Percentiles rank a stretch among this genome's conserved stretches.
These are phyloP conservation scores for Pseudogymnoascus sp. DNA, from an alignment of 2,329 filamentous ascomycete species.

Conservation along the genomic window DNA sequence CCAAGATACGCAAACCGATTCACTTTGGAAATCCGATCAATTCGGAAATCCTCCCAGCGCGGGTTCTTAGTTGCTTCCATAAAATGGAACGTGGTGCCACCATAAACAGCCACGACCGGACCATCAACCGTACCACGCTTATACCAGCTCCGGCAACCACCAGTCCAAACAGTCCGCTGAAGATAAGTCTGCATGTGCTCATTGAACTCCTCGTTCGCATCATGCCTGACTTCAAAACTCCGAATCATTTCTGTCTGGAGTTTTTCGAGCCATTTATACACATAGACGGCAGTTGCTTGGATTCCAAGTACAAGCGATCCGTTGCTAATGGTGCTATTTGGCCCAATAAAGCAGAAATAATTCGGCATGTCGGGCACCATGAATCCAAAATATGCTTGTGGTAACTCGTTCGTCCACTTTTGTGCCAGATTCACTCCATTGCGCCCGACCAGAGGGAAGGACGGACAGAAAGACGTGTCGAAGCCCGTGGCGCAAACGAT, in stretches of 20 bases:
- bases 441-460: slow-evolving; percentile 23
- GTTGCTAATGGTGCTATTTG: slow-evolving; percentile 22
- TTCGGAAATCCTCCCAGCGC: slow-evolving; percentile 46
- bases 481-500: slow-evolving; percentile 21
- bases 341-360: slow-evolving; percentile 26
- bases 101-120: not conserved
- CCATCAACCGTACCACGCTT: slow-evolving; percentile 10
- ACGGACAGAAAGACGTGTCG: slow-evolving; percentile 23
- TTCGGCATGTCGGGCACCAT: slow-evolving; percentile 24
- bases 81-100: slow-evolving; percentile 29
- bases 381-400: slow-evolving; percentile 25
- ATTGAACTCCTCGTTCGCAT: slow-evolving; percentile 44
- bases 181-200: slow-evolving; percentile 44
- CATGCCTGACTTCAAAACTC: slow-evolving; percentile 38
- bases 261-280: slow-evolving; percentile 24
- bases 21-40: slow-evolving; percentile 36
- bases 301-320: slow-evolving; percentile 23
- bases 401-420: slow-evolving; percentile 17
- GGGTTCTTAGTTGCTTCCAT: slow-evolving; percentile 43
- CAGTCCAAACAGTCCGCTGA: slow-evolving; percentile 45
- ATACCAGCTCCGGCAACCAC: slow-evolving; percentile 29
- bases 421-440: slow-evolving; percentile 18
- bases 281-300: slow-evolving; percentile 23
- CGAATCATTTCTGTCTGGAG: slow-evolving; percentile 43
- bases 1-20: slow-evolving; percentile 46